Percentiles rank a stretch among this genome's conserved stretches.
Evolutionary conservation across 2,329 filamentous ascomycete species (phyloP).

Genomic region (Trichoderma sp.): DNA sequence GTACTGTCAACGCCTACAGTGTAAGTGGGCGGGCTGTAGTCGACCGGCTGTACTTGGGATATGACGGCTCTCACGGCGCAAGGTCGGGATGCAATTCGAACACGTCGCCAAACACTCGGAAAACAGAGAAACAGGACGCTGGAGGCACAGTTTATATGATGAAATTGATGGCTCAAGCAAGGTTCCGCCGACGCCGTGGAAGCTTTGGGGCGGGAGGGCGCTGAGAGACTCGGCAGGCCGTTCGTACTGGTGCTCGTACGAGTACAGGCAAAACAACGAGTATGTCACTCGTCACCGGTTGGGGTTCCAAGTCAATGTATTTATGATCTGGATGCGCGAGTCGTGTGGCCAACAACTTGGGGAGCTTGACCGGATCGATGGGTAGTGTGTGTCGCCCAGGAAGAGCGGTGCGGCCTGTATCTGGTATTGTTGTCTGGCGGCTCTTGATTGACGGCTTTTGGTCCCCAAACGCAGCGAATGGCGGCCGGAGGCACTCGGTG

Average conservation of each 20-base stretch:
- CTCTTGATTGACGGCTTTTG: conserved; percentile 7
- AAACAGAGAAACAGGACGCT: neutral
- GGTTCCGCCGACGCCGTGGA: neutral
- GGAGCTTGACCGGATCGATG: neutral
- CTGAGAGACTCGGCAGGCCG: conserved; percentile 1
- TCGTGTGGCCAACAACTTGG: neutral
- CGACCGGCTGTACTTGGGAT: neutral
- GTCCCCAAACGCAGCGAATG: conserved; percentile 19
- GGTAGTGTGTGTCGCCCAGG: neutral
- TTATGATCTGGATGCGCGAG: conserved; percentile 9
- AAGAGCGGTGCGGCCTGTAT: conserved; percentile 5
- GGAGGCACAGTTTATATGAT: neutral
- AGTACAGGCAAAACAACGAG: neutral
- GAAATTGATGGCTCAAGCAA: neutral
- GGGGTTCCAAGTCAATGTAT: conserved; percentile 4
- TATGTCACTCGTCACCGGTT: neutral
- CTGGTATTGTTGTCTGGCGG: conserved; percentile 17
- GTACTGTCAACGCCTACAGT: neutral
- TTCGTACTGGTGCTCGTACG: neutral
- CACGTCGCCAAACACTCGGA: neutral
- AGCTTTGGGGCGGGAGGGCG: neutral
- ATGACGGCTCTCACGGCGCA: neutral
- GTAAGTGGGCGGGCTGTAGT: neutral
- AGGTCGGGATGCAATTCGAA: neutral
- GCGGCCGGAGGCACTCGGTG: neutral